Conservation (phyloP, 75 land plant species). For the Larix kaempferi region DNA sequence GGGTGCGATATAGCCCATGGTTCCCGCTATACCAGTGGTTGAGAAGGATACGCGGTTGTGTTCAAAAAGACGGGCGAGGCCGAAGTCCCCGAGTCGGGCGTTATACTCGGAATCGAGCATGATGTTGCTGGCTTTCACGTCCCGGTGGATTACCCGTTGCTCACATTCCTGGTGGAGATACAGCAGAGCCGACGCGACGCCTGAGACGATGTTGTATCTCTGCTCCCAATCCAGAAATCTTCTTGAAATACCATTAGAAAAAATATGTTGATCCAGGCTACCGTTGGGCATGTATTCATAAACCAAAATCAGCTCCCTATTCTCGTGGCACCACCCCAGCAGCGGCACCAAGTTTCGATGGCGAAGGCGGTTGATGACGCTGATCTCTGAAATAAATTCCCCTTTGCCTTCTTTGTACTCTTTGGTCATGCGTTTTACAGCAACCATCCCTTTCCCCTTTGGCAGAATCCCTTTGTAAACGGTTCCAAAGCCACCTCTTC, state of each 20-base stretch:
- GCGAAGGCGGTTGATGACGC: slow-evolving; percentile 30
- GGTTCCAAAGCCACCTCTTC: slow-evolving; percentile 17
- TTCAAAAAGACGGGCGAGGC: slow-evolving; percentile 25
- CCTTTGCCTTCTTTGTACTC: slow-evolving; percentile 17
- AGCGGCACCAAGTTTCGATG: slow-evolving; percentile 44
- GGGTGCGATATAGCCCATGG: slow-evolving; percentile 50
- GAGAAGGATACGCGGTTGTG: slow-evolving; percentile 8
- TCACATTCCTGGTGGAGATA: slow-evolving; percentile 34
- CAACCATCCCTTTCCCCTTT: background rate
- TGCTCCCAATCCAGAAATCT: slow-evolving; percentile 16
- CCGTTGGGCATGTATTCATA: slow-evolving; percentile 50
- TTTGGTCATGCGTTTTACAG: slow-evolving; percentile 12
- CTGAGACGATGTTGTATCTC: slow-evolving; percentile 29
- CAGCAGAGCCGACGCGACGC: slow-evolving; percentile 10
- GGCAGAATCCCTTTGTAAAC: slow-evolving; percentile 27
- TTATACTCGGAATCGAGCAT: slow-evolving; percentile 33
- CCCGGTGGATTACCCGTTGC: slow-evolving; percentile 28
- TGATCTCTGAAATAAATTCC: slow-evolving; percentile 41
- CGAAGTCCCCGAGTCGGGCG: slow-evolving; percentile 37
- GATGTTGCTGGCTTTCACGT: slow-evolving; percentile 38
- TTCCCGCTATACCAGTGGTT: slow-evolving; percentile 32
- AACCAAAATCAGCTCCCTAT: slow-evolving; percentile 32
- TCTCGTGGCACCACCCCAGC: slow-evolving; percentile 40
- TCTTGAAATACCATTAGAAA: background rate
- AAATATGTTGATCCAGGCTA: slow-evolving; percentile 33